Percentiles rank a stretch among this genome's conserved stretches.
Evolutionary conservation across 768 basidiomycete species (phyloP).

Genomic region (Trametes maxima): DNA sequence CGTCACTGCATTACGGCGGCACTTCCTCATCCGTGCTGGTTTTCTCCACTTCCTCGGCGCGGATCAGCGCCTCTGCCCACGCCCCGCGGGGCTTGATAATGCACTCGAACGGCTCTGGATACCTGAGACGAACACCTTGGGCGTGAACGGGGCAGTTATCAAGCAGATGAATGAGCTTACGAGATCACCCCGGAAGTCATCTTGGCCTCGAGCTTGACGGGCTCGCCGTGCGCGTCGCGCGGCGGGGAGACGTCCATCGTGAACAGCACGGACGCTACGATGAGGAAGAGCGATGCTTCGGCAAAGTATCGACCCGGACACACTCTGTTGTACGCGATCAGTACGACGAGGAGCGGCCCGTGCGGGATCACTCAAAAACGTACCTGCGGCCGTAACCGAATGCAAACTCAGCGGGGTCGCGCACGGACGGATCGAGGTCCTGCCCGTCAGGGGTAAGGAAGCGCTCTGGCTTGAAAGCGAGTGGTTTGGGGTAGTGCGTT

Average conservation of each 20-base stretch:
- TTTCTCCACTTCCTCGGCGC: not conserved
- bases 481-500: conserved; percentile 35
- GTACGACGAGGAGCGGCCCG: not conserved
- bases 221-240: conserved; percentile 2
- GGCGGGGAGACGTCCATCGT: conserved; percentile 2
- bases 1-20: no score
- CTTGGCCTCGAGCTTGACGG: not conserved
- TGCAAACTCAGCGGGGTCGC: conserved; percentile 14
- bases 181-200: conserved; percentile 13
- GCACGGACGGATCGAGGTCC: not conserved
- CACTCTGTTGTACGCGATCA: conserved; percentile 7
- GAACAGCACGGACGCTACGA: conserved; percentile 17
- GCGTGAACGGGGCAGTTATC: not conserved
- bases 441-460: conserved; percentile 27
- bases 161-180: no score
- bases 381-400: conserved; percentile 2
- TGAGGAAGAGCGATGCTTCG: conserved; percentile 15
- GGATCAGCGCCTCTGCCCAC: conserved; percentile 14
- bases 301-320: conserved; percentile 33
- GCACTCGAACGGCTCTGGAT: conserved; percentile 29
- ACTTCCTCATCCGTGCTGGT: no score
- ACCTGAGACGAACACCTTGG: conserved; percentile 9
- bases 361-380: not conserved
- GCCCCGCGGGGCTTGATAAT: conserved; percentile 27
- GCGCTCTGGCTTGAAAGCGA: conserved; percentile 41